Evolutionary conservation across 2,329 filamentous ascomycete species (phyloP).

Genomic region (Cytospora chrysosperma): DNA sequence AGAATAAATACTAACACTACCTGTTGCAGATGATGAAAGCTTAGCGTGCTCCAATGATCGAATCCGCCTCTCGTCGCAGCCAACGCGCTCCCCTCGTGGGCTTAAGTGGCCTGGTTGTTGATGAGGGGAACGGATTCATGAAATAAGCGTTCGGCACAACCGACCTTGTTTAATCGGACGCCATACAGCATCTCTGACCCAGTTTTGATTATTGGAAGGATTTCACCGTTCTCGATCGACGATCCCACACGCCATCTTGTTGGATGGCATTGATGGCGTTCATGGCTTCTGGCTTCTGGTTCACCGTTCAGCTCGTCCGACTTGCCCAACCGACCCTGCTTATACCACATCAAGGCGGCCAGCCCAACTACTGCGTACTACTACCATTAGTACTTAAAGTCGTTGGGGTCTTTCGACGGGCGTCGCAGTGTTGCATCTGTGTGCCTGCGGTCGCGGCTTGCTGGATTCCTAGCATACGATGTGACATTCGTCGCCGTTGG

Average conservation of each 20-base stretch:
- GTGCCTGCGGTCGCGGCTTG: background rate
- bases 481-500: conserved; percentile 13
- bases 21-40: conserved; percentile 94
- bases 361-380: background rate
- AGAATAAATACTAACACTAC: conserved; percentile 33
- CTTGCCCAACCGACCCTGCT: background rate
- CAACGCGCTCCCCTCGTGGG: conserved; percentile 82
- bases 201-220: conserved; percentile 36
- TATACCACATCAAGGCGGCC: background rate
- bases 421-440: background rate
- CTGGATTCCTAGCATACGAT: conserved; percentile 11
- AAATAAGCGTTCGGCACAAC: conserved; percentile 99
- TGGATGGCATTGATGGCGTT: too few species aligned
- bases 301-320: background rate
- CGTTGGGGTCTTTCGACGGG: background rate
- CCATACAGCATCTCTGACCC: conserved; percentile 96
- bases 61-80: conserved; percentile 62
- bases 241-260: background rate
- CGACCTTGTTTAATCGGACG: conserved; percentile 97
- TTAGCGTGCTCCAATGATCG: conserved; percentile 86
- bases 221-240: background rate
- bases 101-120: conserved; percentile 82
- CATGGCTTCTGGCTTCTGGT: background rate
- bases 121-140: conserved; percentile 70
- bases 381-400: background rate